Conservation (phyloP, 495 filamentous ascomycete genomes). For the Bacidia gigantensis region DNA sequence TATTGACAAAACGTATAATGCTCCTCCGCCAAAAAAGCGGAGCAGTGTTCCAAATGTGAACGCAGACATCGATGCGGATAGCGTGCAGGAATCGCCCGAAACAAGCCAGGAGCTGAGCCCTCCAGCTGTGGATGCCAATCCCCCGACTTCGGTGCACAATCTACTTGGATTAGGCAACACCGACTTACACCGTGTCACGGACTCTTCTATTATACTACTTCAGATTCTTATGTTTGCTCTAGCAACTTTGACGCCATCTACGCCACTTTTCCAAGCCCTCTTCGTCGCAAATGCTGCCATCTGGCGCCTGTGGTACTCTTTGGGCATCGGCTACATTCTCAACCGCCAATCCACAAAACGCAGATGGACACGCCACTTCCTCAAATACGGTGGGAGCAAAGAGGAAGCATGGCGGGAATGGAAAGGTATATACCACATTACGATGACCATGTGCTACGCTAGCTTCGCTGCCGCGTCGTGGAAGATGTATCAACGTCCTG, state of each 20-base stretch:
- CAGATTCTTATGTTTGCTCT: conserved; percentile 58
- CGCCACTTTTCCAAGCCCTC: conserved; percentile 52
- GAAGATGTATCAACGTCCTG: conserved; percentile 86
- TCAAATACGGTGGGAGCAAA: conserved; percentile 84
- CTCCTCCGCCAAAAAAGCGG: conserved; percentile 62
- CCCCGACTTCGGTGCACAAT: conserved; percentile 61
- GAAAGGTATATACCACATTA: conserved; percentile 91
- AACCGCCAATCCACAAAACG: conserved; percentile 77
- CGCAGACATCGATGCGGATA: conserved; percentile 28
- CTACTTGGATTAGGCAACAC: conserved; percentile 68
- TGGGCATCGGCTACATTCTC: conserved; percentile 77
- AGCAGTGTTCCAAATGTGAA: conserved; percentile 25
- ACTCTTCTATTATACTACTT: conserved; percentile 64
- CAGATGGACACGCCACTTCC: conserved; percentile 88
- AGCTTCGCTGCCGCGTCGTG: conserved; percentile 84
- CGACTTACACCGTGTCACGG: conserved; percentile 74
- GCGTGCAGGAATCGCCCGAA: conserved; percentile 11
- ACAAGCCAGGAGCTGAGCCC: conserved; percentile 4
- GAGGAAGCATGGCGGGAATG: conserved; percentile 95
- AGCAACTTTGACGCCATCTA: conserved; percentile 64
- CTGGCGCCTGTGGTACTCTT: conserved; percentile 85
- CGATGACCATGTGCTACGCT: conserved; percentile 74
- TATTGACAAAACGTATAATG: conserved; percentile 96
- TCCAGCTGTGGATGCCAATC: conserved; percentile 11
- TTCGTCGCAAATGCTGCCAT: conserved; percentile 68